Percentiles rank a stretch among this genome's conserved stretches.
Conservation (phyloP, 805 yeast genomes). For the Cyberlindnera saturnus region DNA sequence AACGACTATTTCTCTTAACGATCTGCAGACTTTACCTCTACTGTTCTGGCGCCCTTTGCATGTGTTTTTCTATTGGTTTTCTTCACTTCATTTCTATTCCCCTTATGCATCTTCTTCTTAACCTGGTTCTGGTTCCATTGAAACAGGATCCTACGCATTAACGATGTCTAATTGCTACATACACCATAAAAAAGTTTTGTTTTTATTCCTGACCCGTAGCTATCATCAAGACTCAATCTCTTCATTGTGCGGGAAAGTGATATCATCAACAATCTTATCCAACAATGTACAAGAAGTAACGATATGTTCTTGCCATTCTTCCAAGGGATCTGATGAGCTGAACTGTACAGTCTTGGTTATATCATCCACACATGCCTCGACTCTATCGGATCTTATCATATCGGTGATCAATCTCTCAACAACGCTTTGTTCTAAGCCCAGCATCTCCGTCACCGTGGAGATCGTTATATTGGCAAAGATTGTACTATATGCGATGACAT, state of each 20-base stretch:
- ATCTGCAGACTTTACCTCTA: too few relatives aligned
- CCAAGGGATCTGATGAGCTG: constrained; percentile 1
- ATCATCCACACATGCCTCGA: constrained; percentile 22
- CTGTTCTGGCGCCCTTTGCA: neutral
- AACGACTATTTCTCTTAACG: too few relatives aligned
- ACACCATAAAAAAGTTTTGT: too few relatives aligned
- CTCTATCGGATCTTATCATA: constrained; percentile 14
- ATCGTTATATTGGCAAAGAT: constrained; percentile 14
- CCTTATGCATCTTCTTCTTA: neutral
- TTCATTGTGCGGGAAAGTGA: neutral
- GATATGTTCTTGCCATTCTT: constrained; percentile 22
- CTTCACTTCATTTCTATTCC: neutral
- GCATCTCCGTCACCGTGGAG: constrained; percentile 8
- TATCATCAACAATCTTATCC: constrained; percentile 17
- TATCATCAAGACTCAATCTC: too few relatives aligned
- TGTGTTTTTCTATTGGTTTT: neutral
- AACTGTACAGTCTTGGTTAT: constrained; percentile 16
- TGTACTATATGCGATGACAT: constrained; percentile 10
- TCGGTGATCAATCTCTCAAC: constrained; percentile 10
- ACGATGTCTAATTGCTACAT: too few relatives aligned
- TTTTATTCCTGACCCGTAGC: too few relatives aligned
- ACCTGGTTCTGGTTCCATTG: too few relatives aligned
- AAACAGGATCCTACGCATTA: too few relatives aligned
- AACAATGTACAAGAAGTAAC: constrained; percentile 15
- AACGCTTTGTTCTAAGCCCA: constrained; percentile 2